These are phyloP conservation scores for Diplodia mutila DNA, from an alignment of 2,329 filamentous ascomycete species.

Conservation along the genomic window DNA sequence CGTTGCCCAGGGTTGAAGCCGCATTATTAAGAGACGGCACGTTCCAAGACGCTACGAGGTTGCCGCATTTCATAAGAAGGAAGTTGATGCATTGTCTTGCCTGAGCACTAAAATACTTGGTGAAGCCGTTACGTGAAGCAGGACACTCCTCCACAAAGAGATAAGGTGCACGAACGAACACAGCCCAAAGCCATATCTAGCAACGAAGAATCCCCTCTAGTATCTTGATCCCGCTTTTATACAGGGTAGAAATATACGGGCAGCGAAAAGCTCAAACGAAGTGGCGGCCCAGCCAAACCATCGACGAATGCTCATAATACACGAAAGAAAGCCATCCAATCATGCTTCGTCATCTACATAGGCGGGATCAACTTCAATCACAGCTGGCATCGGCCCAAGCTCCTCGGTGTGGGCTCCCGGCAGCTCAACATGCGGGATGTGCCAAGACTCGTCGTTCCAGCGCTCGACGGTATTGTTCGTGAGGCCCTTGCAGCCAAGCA, in stretches of 20 bases:
- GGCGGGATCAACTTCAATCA: conserved; percentile 41
- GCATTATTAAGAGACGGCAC: background rate
- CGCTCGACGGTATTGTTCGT: conserved; percentile 31
- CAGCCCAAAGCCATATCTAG: background rate
- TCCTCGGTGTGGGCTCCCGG: conserved; percentile 7
- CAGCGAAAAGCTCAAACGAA: background rate
- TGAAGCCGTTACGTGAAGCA: background rate
- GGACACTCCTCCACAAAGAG: background rate
- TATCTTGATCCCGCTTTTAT: background rate
- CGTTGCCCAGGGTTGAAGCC: background rate
- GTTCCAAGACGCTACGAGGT: background rate
- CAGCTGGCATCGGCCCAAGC: conserved; percentile 21
- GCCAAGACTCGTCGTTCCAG: conserved; percentile 35
- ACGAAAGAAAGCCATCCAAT: background rate
- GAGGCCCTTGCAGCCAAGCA: conserved; percentile 36
- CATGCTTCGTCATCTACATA: conserved; percentile 30
- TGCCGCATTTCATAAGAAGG: rapidly evolving
- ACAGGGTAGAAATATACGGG: background rate
- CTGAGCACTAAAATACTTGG: background rate
- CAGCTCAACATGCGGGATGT: conserved; percentile 32
- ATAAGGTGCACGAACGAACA: background rate
- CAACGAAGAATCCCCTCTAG: background rate
- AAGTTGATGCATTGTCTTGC: background rate
- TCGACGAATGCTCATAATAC: background rate
- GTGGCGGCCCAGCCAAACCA: no score